phyloP scores from a whole-genome alignment of 1,284 basidiomycete species.

The Cryptococcus sp. region DNA sequence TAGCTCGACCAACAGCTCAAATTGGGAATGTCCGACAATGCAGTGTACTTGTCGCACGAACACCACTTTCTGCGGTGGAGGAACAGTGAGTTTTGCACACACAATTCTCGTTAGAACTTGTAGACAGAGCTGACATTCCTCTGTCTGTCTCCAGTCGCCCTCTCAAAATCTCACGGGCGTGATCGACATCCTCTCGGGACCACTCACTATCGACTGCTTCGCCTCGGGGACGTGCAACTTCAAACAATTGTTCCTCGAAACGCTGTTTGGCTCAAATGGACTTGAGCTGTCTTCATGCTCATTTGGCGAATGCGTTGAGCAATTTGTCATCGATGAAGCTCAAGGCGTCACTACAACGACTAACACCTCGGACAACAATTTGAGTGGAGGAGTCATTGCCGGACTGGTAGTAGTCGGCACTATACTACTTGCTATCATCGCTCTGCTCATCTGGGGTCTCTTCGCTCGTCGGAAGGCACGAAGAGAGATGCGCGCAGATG shows the following conservation, averaged over 20 bases:
- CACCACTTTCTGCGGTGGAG: conserved; percentile 71
- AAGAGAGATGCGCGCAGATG: conserved; percentile 50
- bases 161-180: conserved; percentile 57
- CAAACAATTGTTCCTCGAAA: conserved; percentile 66
- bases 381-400: conserved; percentile 79
- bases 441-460: conserved; percentile 64
- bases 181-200: conserved; percentile 54
- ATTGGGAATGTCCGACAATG: conserved; percentile 70
- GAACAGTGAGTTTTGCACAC: conserved; percentile 15
- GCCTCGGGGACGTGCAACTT: conserved; percentile 68
- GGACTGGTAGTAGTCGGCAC: conserved; percentile 78
- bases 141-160: conserved; percentile 5
- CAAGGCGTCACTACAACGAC: conserved; percentile 26
- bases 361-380: conserved; percentile 21
- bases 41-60: conserved; percentile 69
- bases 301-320: conserved; percentile 82
- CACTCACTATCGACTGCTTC: conserved; percentile 64
- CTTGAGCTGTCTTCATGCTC: conserved; percentile 68
- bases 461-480: conserved; percentile 64
- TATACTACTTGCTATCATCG: conserved; percentile 63
- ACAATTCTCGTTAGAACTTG: neutral
- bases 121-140: too few species aligned
- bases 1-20: conserved; percentile 46
- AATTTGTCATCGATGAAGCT: conserved; percentile 68
- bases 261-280: conserved; percentile 70